phyloP scores from a whole-genome alignment of 2,329 filamentous ascomycete species.

The Immersiporthe knoxdaviesiana region DNA sequence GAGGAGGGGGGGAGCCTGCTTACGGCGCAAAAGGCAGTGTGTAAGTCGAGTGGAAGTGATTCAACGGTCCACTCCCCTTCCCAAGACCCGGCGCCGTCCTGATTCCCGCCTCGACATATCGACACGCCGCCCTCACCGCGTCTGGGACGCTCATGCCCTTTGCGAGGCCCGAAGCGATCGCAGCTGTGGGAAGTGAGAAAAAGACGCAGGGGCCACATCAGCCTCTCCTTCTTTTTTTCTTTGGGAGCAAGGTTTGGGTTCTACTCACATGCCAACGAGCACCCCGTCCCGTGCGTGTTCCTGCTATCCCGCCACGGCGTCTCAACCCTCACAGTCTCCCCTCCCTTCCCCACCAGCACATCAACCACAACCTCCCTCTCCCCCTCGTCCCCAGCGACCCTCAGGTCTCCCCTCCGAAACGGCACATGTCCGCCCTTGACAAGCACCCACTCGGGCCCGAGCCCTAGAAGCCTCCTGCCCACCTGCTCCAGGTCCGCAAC shows the following conservation, averaged over 20 bases:
- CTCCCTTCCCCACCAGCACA: constrained; percentile 66
- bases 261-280: constrained; percentile 80
- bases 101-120: constrained; percentile 74
- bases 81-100: constrained; percentile 65
- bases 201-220: neutral
- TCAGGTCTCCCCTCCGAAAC: constrained; percentile 64
- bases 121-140: constrained; percentile 69
- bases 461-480: constrained; percentile 64
- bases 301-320: constrained; percentile 71
- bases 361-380: constrained; percentile 74
- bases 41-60: constrained; percentile 76
- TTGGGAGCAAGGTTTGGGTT: neutral
- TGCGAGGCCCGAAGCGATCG: constrained; percentile 74
- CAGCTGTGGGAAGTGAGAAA: constrained; percentile 54
- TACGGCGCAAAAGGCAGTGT: constrained; percentile 69
- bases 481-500: constrained; percentile 70
- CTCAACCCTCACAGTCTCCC: constrained; percentile 63
- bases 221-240: neutral
- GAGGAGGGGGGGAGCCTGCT: constrained; percentile 33
- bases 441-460: constrained; percentile 80
- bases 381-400: constrained; percentile 58
- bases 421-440: constrained; percentile 93
- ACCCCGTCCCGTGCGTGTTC: constrained; percentile 94
- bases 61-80: constrained; percentile 71
- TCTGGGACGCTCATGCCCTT: constrained; percentile 58